Evolutionary conservation across 75 land plant genomes (phyloP).

Genomic region (Picea glauca): DNA sequence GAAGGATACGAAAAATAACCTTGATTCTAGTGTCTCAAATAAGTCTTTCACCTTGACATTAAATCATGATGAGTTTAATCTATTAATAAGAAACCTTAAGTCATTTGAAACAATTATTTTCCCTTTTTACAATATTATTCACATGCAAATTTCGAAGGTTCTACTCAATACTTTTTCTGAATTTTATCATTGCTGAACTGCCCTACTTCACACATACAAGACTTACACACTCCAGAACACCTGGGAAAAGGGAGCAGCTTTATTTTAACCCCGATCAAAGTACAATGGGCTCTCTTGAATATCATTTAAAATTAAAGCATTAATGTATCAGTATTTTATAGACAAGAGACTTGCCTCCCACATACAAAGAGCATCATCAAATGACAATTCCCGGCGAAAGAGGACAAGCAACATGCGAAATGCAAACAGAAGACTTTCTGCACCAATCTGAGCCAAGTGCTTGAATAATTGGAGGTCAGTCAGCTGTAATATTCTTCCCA

Average conservation of each 20-base stretch:
- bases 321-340: not conserved
- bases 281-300: not conserved
- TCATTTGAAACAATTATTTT: not conserved
- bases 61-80: not conserved
- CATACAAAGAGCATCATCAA: slow-evolving; percentile 79
- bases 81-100: not conserved
- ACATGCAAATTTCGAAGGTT: not conserved
- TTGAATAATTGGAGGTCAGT: slow-evolving; percentile 64
- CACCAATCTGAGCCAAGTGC: slow-evolving; percentile 67
- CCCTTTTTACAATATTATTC: not conserved
- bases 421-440: slow-evolving; percentile 92
- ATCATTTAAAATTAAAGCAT: not conserved
- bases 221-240: not conserved
- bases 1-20: not conserved
- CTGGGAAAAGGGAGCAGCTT: not conserved
- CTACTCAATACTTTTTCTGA: not conserved
- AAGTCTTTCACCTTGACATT: not conserved
- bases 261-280: not conserved
- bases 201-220: not conserved
- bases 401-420: slow-evolving; percentile 87
- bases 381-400: slow-evolving; percentile 86
- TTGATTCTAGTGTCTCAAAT: not conserved
- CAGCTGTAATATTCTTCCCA: slow-evolving; percentile 72
- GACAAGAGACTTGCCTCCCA: slow-evolving; percentile 71
- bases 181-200: not conserved